phyloP scores from a whole-genome alignment of 345 rosid genomes.

The Ailanthus altissimus region DNA sequence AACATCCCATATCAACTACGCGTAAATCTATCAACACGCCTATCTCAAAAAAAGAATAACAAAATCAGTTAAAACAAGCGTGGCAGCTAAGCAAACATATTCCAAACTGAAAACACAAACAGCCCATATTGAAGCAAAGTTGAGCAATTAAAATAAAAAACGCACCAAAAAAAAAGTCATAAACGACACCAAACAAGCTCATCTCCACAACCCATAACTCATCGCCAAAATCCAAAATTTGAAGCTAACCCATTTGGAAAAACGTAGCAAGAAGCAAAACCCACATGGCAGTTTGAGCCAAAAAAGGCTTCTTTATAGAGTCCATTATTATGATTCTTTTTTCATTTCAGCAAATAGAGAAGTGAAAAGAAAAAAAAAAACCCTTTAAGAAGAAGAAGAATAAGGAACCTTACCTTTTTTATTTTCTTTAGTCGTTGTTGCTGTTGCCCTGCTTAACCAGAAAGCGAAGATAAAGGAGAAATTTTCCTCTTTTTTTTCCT shows the following conservation, averaged over 20 bases:
- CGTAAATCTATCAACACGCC: neutral
- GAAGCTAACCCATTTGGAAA: slow-evolving; percentile 14
- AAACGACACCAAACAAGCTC: neutral
- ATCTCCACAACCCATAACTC: neutral
- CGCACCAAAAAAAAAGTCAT: neutral
- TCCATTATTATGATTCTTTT: neutral
- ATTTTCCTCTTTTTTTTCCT: neutral
- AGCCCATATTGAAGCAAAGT: neutral
- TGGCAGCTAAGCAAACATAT: slow-evolving; percentile 6
- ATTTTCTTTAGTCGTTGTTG: neutral
- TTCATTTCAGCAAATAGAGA: neutral
- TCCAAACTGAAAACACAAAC: neutral
- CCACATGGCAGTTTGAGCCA: neutral
- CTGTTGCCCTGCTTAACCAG: slow-evolving; percentile 2
- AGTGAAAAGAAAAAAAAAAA: no score
- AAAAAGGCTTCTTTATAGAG: neutral
- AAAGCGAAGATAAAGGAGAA: slow-evolving; percentile 7
- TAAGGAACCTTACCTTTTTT: neutral
- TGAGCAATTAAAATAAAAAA: neutral
- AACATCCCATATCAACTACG: neutral
- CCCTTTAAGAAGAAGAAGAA: neutral
- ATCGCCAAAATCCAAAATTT: neutral
- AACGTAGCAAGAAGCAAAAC: slow-evolving; percentile 4
- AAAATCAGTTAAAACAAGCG: neutral
- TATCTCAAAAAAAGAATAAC: neutral